phyloP scores from a whole-genome alignment of 164 flowering plant species.

The Stephania cephalantha region DNA sequence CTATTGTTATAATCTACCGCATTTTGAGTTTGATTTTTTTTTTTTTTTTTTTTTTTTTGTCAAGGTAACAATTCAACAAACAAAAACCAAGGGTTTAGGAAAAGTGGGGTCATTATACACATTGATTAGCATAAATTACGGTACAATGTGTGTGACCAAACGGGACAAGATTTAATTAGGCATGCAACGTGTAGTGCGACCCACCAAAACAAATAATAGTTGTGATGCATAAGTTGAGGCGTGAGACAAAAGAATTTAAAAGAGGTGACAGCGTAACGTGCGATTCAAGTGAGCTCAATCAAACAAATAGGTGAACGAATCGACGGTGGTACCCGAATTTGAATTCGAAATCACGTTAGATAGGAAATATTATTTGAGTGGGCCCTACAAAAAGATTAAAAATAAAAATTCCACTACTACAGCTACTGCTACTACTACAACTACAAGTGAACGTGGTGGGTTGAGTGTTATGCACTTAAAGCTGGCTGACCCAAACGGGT shows the following conservation, averaged over 20 bases:
- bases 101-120: too few species aligned
- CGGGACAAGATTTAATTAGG: not conserved
- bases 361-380: not conserved
- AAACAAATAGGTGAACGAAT: not conserved
- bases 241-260: not conserved
- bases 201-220: not conserved
- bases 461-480: conserved; percentile 1
- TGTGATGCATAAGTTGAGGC: not conserved
- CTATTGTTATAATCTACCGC: too few species aligned
- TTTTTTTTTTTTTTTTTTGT: too few species aligned
- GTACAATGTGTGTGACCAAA: not conserved
- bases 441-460: not conserved
- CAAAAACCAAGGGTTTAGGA: too few species aligned
- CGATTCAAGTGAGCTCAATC: not conserved
- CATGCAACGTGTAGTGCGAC: not conserved
- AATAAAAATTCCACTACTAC: not conserved
- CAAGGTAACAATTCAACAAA: too few species aligned
- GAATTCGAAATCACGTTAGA: conserved; percentile 1
- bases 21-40: too few species aligned
- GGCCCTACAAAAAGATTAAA: not conserved
- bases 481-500: not conserved
- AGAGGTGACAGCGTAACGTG: not conserved
- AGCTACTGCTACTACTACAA: not conserved
- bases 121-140: not conserved
- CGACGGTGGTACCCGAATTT: not conserved